Base-by-base conservation (phyloP, 2,329 filamentous ascomycete genomes). In the Paecilomyces dactylethromorphus region DNA sequence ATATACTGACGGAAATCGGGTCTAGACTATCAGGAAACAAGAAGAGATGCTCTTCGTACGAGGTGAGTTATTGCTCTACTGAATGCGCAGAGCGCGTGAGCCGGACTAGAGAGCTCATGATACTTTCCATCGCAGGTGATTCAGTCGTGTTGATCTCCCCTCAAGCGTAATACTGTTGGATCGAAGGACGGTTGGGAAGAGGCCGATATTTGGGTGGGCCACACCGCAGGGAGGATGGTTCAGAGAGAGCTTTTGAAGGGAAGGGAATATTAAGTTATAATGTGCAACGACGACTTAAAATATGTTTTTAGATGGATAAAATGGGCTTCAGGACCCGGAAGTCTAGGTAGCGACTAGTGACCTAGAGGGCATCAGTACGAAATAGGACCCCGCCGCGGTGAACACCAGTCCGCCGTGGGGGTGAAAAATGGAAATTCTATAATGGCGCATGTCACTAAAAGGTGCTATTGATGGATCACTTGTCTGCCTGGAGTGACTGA, bases 41-140 rank as follows among this genome's bases (percentile, higher is more conserved):
- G 95, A 92, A 51, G 94, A 97, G 74, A 99, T 99, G 94, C 80
- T 99, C 21, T 99, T 99, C 74, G 93, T 99, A 59, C 83, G 94
- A 90, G 93, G 92, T 93, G 78, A 63, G 83, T 75, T n/a, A 15
- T 29, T 22, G 26, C 55, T 24, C 3, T 21, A 45, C 58, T 33
- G 18, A 18, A 29, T 18, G 10, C 29, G n/a, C 29, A 29, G 26
- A 29, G 26, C 26, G 26, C 26, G 5, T 54, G 13, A 11, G 18
- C 22, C 32, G 18, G 6, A 54, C 53, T 18, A 32, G 1, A 21
- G 31, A 35, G 35, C 54, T 60, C 56, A 71, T 68, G 64, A 54
- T 66, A 71, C 58, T 74, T 68, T 21, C 65, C 66, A 26, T 63
- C 68, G n/a, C 64, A 90, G 87, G 87, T 64, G 87, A 90, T 68